Conservation (phyloP, 2,329 filamentous ascomycete species). For the Aspergillus sp. region DNA sequence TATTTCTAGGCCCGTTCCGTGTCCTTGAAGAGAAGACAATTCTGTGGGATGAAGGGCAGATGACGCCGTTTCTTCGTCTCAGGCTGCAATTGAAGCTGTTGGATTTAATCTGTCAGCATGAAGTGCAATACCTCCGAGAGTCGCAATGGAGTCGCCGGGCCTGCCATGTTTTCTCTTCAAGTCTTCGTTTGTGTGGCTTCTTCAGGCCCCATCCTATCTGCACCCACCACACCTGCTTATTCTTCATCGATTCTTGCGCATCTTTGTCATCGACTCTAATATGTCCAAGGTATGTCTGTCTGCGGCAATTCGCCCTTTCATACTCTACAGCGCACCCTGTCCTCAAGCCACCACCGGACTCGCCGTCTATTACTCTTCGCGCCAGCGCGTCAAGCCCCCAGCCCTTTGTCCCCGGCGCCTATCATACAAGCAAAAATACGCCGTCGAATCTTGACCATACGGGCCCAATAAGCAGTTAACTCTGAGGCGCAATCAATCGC, state of each 20-base stretch:
- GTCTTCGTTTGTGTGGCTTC: conserved; percentile 11
- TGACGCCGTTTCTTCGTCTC: not conserved
- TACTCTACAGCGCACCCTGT: conserved; percentile 2
- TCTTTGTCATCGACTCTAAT: conserved; percentile 2
- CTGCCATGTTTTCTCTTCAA: conserved; percentile 15
- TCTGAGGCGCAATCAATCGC: conserved; percentile 3
- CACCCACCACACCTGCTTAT: conserved; percentile 6
- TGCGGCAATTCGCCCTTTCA: not conserved
- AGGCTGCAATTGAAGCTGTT: not conserved
- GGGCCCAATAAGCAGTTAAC: conserved; percentile 10
- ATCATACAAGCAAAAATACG: conserved; percentile 1
- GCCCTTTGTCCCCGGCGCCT: conserved; percentile 1
- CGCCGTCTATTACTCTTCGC: not conserved
- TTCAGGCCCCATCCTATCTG: conserved; percentile 6
- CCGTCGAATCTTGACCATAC: conserved; percentile 13
- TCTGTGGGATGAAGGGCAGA: not conserved
- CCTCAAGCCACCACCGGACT: not conserved
- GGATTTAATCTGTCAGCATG: not conserved
- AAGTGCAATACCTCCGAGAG: conserved; percentile 11
- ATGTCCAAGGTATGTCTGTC: not conserved
- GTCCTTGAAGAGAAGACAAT: not conserved
- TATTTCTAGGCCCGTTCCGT: not conserved
- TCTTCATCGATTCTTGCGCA: not conserved
- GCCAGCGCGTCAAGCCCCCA: not conserved
- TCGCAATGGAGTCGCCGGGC: conserved; percentile 5